Conservation (phyloP, 345 rosid genomes). For the Psidium guajava region DNA sequence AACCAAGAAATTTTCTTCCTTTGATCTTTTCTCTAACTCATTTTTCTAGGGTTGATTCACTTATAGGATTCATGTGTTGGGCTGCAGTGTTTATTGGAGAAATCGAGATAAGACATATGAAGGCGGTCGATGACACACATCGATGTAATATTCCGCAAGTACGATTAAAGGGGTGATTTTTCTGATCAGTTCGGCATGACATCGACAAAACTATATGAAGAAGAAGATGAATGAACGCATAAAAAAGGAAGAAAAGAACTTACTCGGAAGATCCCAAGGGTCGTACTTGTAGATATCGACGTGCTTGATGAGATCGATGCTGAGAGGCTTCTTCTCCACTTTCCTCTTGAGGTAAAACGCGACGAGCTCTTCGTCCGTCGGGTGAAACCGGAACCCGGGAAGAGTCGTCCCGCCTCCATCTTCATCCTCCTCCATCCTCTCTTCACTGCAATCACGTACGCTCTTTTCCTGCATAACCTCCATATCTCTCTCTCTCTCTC, state of each 20-base stretch:
- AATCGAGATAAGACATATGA: not conserved
- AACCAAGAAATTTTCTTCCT: not conserved
- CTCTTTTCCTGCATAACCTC: not conserved
- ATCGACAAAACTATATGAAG: not conserved
- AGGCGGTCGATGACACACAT: not conserved
- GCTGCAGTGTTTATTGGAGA: not conserved
- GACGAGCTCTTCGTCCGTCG: constrained; percentile 26
- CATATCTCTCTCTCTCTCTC: not conserved
- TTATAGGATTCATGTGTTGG: not conserved
- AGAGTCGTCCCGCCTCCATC: not conserved
- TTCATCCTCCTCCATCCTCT: not conserved
- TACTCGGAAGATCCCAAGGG: constrained; percentile 29
- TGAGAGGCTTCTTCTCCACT: constrained; percentile 16
- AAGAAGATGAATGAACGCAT: not conserved
- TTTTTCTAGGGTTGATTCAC: not conserved
- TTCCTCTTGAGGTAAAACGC: constrained; percentile 16
- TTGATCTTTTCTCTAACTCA: not conserved
- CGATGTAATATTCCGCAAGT: not conserved
- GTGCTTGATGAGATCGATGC: constrained; percentile 15
- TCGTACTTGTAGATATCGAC: constrained; percentile 20
- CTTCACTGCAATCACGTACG: not conserved
- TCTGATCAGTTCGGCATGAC: not conserved
- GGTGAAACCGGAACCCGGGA: constrained; percentile 24
- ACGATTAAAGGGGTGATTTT: not conserved
- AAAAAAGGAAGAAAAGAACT: not conserved